Evolutionary conservation across 371 early-diverging fungal genomes (phyloP).

Genomic region (Spiromyces aspiralis): DNA sequence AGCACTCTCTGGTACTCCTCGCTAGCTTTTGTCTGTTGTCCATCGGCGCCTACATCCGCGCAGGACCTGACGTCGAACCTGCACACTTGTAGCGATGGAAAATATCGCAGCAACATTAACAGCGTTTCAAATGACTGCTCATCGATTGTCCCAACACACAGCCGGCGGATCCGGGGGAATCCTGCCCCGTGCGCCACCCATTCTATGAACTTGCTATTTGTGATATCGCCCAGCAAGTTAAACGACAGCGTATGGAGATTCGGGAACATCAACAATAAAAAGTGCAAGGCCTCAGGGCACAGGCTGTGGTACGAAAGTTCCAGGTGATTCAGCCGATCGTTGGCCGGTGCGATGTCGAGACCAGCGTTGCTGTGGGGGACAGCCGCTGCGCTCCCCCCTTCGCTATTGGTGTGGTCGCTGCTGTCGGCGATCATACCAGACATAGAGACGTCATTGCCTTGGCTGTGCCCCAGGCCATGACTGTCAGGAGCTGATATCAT

Average conservation of each 20-base stretch:
- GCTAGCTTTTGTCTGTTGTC: no score
- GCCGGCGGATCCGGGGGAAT: not conserved
- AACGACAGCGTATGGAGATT: not conserved
- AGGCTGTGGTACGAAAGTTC: not conserved
- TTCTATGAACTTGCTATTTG: not conserved
- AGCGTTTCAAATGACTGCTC: not conserved
- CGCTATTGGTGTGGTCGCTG: not conserved
- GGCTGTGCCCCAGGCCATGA: no score
- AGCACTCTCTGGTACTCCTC: no score
- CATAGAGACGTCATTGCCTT: no score
- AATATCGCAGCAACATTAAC: not conserved
- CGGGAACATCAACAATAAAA: not conserved
- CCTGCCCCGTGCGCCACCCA: no score
- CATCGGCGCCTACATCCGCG: not conserved
- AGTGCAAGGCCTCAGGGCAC: not conserved
- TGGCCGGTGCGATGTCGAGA: not conserved
- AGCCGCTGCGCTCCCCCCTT: not conserved
- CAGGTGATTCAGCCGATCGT: not conserved
- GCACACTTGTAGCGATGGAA: not conserved
- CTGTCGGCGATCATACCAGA: no score
- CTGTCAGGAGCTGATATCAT: not conserved
- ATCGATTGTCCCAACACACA: not conserved
- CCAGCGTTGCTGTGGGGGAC: no score
- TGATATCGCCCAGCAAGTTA: not conserved
- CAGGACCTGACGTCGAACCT: not conserved